Conservation (phyloP, 2,329 filamentous ascomycete genomes). For the Dothistroma pini region DNA sequence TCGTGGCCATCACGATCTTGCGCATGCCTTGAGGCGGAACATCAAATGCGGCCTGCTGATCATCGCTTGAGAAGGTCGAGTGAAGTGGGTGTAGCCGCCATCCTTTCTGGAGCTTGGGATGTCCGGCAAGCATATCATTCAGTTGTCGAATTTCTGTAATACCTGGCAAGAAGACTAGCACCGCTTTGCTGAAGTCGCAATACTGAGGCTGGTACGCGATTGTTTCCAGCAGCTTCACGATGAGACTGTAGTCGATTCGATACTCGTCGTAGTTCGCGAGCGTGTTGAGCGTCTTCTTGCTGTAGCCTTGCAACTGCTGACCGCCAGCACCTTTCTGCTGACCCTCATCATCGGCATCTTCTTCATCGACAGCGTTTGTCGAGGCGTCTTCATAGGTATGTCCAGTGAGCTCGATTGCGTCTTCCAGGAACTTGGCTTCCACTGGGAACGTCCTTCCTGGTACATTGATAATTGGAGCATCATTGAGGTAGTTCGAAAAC, state of each 20-base stretch:
- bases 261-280: conserved; percentile 83
- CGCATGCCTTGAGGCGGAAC: conserved; percentile 75
- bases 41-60: conserved; percentile 90
- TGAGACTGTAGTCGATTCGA: conserved; percentile 82
- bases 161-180: conserved; percentile 91
- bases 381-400: conserved; percentile 62
- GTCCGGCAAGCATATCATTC: conserved; percentile 77
- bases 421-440: conserved; percentile 80
- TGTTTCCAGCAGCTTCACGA: conserved; percentile 72
- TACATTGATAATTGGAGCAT: conserved; percentile 82
- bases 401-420: conserved; percentile 83
- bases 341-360: conserved; percentile 40
- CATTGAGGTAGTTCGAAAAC: conserved; percentile 83
- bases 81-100: conserved; percentile 91
- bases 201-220: conserved; percentile 68
- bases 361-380: conserved; percentile 47
- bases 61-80: conserved; percentile 91
- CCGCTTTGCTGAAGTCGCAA: conserved; percentile 74
- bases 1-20: conserved; percentile 95
- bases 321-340: conserved; percentile 49
- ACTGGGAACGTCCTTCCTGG: conserved; percentile 94
- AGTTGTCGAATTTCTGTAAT: conserved; percentile 69
- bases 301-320: conserved; percentile 69
- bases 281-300: conserved; percentile 67
- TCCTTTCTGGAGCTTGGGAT: conserved; percentile 67